Conservation (phyloP, 1,139 yeast genomes). For the Lodderomyces elongisporus region DNA sequence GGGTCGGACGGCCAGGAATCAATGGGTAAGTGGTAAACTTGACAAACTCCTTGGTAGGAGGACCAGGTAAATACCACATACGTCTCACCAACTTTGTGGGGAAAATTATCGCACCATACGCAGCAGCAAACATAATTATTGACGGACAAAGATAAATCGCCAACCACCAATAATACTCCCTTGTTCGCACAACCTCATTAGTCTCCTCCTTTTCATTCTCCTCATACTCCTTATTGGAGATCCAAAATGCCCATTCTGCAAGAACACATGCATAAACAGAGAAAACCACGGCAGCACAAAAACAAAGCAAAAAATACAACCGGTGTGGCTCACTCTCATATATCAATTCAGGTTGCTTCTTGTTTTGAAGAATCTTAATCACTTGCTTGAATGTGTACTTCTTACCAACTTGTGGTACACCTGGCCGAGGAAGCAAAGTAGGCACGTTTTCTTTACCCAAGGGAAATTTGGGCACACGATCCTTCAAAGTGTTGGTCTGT, state of each 20-base stretch:
- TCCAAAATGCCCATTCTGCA: slow-evolving; percentile 53
- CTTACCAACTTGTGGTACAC: slow-evolving; percentile 65
- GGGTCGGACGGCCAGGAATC: slow-evolving; percentile 72
- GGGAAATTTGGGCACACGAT: slow-evolving; percentile 60
- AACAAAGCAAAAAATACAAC: slow-evolving; percentile 64
- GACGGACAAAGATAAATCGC: slow-evolving; percentile 32
- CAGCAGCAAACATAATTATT: slow-evolving; percentile 32
- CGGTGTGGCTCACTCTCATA: slow-evolving; percentile 84
- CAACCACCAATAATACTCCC: slow-evolving; percentile 35
- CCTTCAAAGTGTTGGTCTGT: slow-evolving; percentile 44
- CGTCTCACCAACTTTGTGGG: slow-evolving; percentile 72
- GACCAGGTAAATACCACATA: slow-evolving; percentile 69
- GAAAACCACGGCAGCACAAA: slow-evolving; percentile 64
- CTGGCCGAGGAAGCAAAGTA: slow-evolving; percentile 66
- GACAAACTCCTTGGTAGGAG: slow-evolving; percentile 40
- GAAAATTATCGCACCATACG: slow-evolving; percentile 42
- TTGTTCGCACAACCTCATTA: slow-evolving; percentile 28
- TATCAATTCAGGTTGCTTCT: slow-evolving; percentile 63
- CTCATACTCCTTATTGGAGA: slow-evolving; percentile 52
- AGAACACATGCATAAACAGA: slow-evolving; percentile 62
- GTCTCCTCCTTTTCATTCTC: slow-evolving; percentile 48
- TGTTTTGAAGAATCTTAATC: slow-evolving; percentile 52
- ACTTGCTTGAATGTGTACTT: slow-evolving; percentile 57
- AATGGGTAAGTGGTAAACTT: slow-evolving; percentile 70
- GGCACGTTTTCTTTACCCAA: slow-evolving; percentile 64